A percentile compares a stretch with the other conserved stretches of the same genome.
Evolutionary conservation across 2,329 filamentous ascomycete species (phyloP).

Genomic region (Xylariomycetidae sp.): DNA sequence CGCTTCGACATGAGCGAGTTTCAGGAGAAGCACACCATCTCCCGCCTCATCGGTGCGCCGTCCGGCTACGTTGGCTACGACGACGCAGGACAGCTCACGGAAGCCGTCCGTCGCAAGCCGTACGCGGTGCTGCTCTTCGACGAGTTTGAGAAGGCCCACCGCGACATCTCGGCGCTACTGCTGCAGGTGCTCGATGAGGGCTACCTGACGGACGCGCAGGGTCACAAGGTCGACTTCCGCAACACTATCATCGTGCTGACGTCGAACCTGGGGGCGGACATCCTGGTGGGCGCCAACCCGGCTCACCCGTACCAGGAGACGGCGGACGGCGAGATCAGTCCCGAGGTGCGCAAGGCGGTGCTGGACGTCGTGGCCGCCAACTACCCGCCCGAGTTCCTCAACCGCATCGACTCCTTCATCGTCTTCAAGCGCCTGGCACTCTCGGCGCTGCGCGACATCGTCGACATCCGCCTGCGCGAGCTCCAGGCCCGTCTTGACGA

Average conservation of each 20-base stretch:
- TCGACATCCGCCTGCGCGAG: slow-evolving; percentile 84
- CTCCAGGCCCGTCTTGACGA: slow-evolving; percentile 79
- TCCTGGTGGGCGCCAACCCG: slow-evolving; percentile 71
- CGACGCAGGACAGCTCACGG: slow-evolving; percentile 90
- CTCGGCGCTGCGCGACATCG: slow-evolving; percentile 78
- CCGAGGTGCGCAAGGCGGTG: slow-evolving; percentile 68
- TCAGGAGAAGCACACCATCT: slow-evolving; percentile 94
- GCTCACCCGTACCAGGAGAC: slow-evolving; percentile 58
- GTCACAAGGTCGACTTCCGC: slow-evolving; percentile 92
- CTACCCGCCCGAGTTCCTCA: slow-evolving; percentile 91
- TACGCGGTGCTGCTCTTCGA: slow-evolving; percentile 94
- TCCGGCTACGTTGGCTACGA: slow-evolving; percentile 97
- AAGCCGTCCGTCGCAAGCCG: slow-evolving; percentile 89
- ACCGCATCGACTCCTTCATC: slow-evolving; percentile 95
- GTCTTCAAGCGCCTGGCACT: slow-evolving; percentile 83
- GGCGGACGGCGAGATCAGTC: slow-evolving; percentile 62
- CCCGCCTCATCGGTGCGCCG: slow-evolving; percentile 83
- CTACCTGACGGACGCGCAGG: slow-evolving; percentile 90
- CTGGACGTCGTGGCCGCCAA: slow-evolving; percentile 75
- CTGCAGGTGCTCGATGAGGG: slow-evolving; percentile 95
- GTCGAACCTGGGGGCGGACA: slow-evolving; percentile 88
- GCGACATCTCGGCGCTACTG: slow-evolving; percentile 85
- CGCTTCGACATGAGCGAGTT: slow-evolving; percentile 98
- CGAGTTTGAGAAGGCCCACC: slow-evolving; percentile 96
- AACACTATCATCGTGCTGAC: slow-evolving; percentile 97